phyloP scores from a whole-genome alignment of 768 basidiomycete species.

The Coprinellus micaceus region DNA sequence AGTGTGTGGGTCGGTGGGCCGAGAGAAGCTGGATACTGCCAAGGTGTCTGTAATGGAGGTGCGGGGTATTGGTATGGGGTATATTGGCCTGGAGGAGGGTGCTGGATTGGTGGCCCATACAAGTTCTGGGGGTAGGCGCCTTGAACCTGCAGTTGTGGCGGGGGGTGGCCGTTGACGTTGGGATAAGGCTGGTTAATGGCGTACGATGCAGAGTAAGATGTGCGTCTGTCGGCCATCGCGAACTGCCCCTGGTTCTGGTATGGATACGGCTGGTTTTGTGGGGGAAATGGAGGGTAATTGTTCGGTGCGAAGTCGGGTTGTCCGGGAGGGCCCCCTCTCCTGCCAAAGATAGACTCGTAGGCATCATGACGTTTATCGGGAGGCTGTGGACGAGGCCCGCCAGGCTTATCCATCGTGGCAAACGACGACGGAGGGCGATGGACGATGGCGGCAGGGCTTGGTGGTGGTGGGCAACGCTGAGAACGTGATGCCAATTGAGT shows the following conservation, averaged over 20 bases:
- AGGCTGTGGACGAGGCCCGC: conserved; percentile 53
- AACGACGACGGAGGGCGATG: conserved; percentile 3
- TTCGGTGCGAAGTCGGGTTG: conserved; percentile 27
- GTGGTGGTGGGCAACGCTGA: conserved; percentile 11
- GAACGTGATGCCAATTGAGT: conserved; percentile 1
- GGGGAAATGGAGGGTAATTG: conserved; percentile 18
- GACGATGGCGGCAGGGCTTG: conserved; percentile 15
- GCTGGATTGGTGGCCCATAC: conserved; percentile 30
- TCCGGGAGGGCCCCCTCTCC: conserved; percentile 60
- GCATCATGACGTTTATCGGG: conserved; percentile 77
- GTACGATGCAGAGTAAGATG: conserved; percentile 41
- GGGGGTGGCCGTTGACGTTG: conserved; percentile 13
- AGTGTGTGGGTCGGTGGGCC: conserved; percentile 35
- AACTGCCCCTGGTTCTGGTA: conserved; percentile 40
- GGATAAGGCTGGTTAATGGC: conserved; percentile 20
- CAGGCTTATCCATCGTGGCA: conserved; percentile 41
- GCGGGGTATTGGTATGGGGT: conserved; percentile 26
- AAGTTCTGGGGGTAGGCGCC: conserved; percentile 36
- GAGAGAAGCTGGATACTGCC: conserved; percentile 25
- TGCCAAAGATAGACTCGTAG: conserved; percentile 85
- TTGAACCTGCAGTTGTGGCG: conserved; percentile 15
- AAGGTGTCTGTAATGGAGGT: conserved; percentile 7
- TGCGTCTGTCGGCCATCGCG: conserved; percentile 41
- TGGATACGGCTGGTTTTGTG: conserved; percentile 25
- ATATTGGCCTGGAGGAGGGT: conserved; percentile 19